Evolutionary conservation across 2,329 filamentous ascomycete species (phyloP), one percentile per base, ranked within the genome.

Genomic region (Rugonectria rugulosa): DNA sequence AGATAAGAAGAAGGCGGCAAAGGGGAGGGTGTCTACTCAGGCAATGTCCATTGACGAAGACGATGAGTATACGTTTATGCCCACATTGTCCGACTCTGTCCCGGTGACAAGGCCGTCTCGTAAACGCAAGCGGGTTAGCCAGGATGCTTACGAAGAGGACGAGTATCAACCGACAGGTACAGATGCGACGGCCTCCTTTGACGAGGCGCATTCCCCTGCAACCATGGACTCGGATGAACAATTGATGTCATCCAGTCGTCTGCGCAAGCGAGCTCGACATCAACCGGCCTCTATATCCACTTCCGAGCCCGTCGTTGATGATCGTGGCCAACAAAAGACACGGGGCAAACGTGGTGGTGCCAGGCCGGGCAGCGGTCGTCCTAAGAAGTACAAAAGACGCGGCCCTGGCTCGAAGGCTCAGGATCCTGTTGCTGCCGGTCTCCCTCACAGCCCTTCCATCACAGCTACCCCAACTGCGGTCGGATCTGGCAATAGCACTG

Each of bases 291-390:
- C 64, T 36, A 24, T 49, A 21, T 36, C 34, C 8, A 32, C 26
- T 26, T 31, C 53, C 3, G 57, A 58, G 12, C 55, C 53, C 11
- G 44, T 49, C 29, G 59, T 42, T 14, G 65, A 65, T 45, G 23
- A 50, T 46, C 53, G 59, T 52, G 64, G 60, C 17, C 63, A 64
- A 40, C 61, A 61, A 12, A 74, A 74, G 60, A 63, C 67, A 21
- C 62, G 69, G 20, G 72, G 73, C 29, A 75, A 75, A 56, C 68
- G 73, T 34, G 73, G 73, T 26, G 73, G 73, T 7, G 73, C 73
- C 24, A 68, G 73, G 40, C 73, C 73, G 5, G 73, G 73, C 10
- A 75, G 73, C 53, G 73, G 73, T 23, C 67, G 73, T 40, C 73
- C 73, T 66, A 73, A 73, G 63, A 75, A 75, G 62, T 72, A 75